Evolutionary conservation across 73 alveolate species (phyloP).

Genomic region (Halteria grandinella): DNA sequence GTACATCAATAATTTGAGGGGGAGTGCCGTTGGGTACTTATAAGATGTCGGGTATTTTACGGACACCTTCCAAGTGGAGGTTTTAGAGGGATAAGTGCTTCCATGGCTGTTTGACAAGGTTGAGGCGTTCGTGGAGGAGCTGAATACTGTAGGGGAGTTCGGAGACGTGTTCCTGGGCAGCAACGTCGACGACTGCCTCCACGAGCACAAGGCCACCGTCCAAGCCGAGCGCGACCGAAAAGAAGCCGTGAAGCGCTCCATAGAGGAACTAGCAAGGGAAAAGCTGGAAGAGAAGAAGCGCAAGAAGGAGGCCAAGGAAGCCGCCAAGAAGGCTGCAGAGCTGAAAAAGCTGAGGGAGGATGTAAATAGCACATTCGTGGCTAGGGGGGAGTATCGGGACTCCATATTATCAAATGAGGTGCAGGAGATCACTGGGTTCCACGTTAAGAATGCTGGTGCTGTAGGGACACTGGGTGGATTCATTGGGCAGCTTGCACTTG

Average conservation of each 20-base stretch:
- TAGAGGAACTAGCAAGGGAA: slow-evolving; percentile 11
- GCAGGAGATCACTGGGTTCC: slow-evolving; percentile 47
- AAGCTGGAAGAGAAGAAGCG: slow-evolving; percentile 44
- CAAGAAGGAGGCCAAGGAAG: slow-evolving; percentile 40
- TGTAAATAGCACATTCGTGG: slow-evolving; percentile 26
- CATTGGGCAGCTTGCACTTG: slow-evolving; percentile 42
- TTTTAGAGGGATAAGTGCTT: slow-evolving; percentile 48
- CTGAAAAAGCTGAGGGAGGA: slow-evolving; percentile 54
- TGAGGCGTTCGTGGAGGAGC: slow-evolving; percentile 29
- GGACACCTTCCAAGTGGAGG: slow-evolving; percentile 2
- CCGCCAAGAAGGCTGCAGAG: slow-evolving; percentile 41
- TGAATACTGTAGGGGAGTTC: neutral
- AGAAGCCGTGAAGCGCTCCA: slow-evolving; percentile 6
- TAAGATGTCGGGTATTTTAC: slow-evolving; percentile 32
- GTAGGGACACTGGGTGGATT: slow-evolving; percentile 62
- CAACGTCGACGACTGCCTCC: slow-evolving; percentile 31
- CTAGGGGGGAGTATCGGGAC: slow-evolving; percentile 53
- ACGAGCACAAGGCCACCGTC: slow-evolving; percentile 28
- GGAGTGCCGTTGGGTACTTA: slow-evolving; percentile 5
- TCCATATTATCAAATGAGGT: slow-evolving; percentile 36
- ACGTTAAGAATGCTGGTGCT: neutral
- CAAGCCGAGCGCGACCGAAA: slow-evolving; percentile 46
- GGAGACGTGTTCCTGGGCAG: slow-evolving; percentile 23
- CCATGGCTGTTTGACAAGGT: slow-evolving; percentile 63
- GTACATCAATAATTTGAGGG: slow-evolving; percentile 27